Evolutionary conservation across 805 yeast species (phyloP).

Genomic region (Ogataea henricii): DNA sequence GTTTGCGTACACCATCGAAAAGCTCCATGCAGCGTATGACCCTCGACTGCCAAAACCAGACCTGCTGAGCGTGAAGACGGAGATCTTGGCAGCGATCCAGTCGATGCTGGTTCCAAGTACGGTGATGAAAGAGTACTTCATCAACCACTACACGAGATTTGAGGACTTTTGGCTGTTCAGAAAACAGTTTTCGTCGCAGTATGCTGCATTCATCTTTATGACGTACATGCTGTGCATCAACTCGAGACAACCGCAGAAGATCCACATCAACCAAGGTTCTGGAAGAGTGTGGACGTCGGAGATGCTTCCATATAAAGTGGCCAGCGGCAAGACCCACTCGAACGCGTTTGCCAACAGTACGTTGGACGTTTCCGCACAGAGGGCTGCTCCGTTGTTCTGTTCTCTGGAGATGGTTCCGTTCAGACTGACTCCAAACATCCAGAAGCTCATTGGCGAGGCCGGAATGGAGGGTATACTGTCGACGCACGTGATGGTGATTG

Average conservation of each 20-base stretch:
- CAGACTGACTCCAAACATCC: constrained; percentile 94
- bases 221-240: constrained; percentile 94
- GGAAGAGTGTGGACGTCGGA: constrained; percentile 95
- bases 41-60: constrained; percentile 94
- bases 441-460: constrained; percentile 90
- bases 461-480: constrained; percentile 90
- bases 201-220: constrained; percentile 89
- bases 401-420: constrained; percentile 94
- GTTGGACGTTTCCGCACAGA: constrained; percentile 49
- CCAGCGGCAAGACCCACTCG: constrained; percentile 47
- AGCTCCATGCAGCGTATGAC: constrained; percentile 89
- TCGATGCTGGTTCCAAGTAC: constrained; percentile 82
- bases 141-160: constrained; percentile 67
- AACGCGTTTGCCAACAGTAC: constrained; percentile 45
- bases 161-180: constrained; percentile 98
- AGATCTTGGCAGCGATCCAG: constrained; percentile 88
- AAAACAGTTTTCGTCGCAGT: constrained; percentile 91
- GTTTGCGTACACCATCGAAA: constrained; percentile 81
- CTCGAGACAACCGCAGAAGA: constrained; percentile 91
- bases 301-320: constrained; percentile 87
- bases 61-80: constrained; percentile 82
- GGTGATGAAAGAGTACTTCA: constrained; percentile 77
- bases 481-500: constrained; percentile 79
- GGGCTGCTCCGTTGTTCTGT: constrained; percentile 80
- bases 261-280: constrained; percentile 74